phyloP scores from a whole-genome alignment of 495 filamentous ascomycete species.

The Aspergillus ostianus region DNA sequence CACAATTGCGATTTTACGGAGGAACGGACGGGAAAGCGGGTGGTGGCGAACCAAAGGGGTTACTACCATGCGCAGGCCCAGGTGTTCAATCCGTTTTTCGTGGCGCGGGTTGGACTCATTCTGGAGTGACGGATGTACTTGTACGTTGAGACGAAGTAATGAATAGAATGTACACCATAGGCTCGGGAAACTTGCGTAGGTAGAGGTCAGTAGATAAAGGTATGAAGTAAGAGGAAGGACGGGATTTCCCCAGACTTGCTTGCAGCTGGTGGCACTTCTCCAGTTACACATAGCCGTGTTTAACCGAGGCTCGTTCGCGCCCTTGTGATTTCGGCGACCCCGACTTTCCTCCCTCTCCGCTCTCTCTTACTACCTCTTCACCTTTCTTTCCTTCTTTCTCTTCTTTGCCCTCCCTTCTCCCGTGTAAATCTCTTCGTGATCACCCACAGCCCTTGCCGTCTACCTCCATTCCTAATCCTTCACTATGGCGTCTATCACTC shows the following conservation, averaged over 20 bases:
- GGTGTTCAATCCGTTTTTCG: conserved; percentile 28
- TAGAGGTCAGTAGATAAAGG: no score
- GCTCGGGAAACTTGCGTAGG: no score
- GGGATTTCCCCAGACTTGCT: no score
- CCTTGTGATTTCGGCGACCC: conserved; percentile 33
- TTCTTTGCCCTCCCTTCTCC: conserved; percentile 12
- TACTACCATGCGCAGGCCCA: conserved; percentile 36
- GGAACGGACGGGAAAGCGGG: conserved; percentile 24
- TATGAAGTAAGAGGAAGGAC: no score
- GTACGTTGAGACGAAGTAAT: no score
- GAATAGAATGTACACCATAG: no score
- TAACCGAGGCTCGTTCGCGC: conserved; percentile 37
- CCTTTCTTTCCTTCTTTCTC: conserved; percentile 8
- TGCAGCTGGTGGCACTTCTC: no score
- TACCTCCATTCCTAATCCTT: background rate
- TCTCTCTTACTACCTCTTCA: background rate
- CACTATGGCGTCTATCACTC: conserved; percentile 68
- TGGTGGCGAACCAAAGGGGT: conserved; percentile 39
- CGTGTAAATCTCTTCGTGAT: background rate
- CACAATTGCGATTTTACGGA: conserved; percentile 47
- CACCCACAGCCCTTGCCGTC: background rate
- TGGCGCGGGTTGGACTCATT: conserved; percentile 7
- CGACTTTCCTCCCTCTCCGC: conserved; percentile 10
- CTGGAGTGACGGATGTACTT: no score
- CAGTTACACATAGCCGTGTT: conserved; percentile 23